phyloP scores from a whole-genome alignment of 2,329 filamentous ascomycete species.

The Metarhizium robertsii region DNA sequence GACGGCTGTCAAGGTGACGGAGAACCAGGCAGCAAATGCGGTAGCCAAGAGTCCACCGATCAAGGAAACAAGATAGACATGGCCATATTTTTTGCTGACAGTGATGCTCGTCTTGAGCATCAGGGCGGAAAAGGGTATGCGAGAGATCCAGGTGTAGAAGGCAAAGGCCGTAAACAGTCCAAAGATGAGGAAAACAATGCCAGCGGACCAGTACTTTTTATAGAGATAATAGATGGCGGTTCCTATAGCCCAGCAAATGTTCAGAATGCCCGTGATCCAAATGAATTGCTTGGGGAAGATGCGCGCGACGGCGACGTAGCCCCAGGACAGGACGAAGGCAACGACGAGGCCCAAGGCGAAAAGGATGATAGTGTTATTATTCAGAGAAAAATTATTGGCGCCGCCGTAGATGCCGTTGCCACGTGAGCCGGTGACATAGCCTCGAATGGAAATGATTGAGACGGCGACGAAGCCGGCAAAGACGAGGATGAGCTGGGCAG shows the following conservation, averaged over 20 bases:
- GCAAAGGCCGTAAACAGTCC: conserved; percentile 13
- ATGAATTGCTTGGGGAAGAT: conserved; percentile 83
- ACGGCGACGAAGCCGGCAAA: conserved; percentile 68
- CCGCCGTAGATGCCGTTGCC: conserved; percentile 67
- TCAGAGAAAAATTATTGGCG: conserved; percentile 55
- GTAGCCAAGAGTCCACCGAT: conserved; percentile 69
- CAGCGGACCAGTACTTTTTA: conserved; percentile 68
- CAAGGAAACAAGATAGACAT: conserved; percentile 80
- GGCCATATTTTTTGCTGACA: conserved; percentile 72
- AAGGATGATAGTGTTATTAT: conserved; percentile 77
- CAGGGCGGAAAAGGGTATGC: conserved; percentile 83
- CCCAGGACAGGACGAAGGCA: conserved; percentile 65
- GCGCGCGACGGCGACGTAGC: conserved; percentile 67
- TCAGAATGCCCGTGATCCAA: conserved; percentile 84
- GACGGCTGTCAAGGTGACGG: conserved; percentile 74
- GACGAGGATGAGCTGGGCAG: conserved; percentile 56
- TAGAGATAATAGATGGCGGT: conserved; percentile 82
- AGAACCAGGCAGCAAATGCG: conserved; percentile 76
- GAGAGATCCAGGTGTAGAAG: conserved; percentile 81
- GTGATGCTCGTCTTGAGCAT: conserved; percentile 85
- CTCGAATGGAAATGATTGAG: conserved; percentile 64
- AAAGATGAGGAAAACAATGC: conserved; percentile 80
- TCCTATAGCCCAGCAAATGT: conserved; percentile 74
- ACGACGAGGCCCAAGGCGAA: conserved; percentile 71
- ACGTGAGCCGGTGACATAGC: conserved; percentile 56